Evolutionary conservation across 768 basidiomycete species (phyloP), one percentile per base, ranked within the genome.

Genomic region (Pisolithus orientalis): DNA sequence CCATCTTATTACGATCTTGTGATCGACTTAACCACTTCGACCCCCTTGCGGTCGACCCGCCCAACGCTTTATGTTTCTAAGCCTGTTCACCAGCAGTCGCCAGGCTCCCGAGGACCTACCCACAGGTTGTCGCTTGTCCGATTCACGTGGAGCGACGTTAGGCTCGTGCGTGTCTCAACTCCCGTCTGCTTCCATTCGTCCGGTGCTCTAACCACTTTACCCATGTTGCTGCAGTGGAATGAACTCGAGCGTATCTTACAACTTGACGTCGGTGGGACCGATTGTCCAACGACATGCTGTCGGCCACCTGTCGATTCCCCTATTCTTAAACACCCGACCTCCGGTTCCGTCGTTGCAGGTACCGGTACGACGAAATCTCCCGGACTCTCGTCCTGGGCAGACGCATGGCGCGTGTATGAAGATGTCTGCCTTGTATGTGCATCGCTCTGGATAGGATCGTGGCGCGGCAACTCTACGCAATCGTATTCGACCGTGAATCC

Each of bases 71-170:
- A 83, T 56, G 61, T 81, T 3, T 80, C 87, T 6, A 80, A 79
- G 60, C 72, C 74, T 0, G 61, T 75, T 21, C 21, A 21, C 6
- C 64, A 47, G 6, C 51, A 69, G 32, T 69, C 72, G 14, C 58
- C 71, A 6, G 63, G 60, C 27, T 56, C 68, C 3, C 68, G 71
- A 49, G 67, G 69, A 6, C 75, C 78, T 3, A 74, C 77, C 5
- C 75, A 84, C 64, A 73, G 77, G 4, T 75, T 90, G 17, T 80
- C 80, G 1, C 72, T 76, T 10, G 76, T 87, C 25, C 77, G 85
- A 46, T 91, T 90, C 61, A 80, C 88, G 1, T 92, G 90, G 87
- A 90, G 87, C 64, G 90, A 92, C 62, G 75, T 90, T 39, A 83
- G 82, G 65, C 71, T 90, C 42, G 85, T 87, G 52, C 51, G 80